Base-by-base conservation (phyloP, 2,329 filamentous ascomycete genomes). In the Clathrospora elynae region DNA sequence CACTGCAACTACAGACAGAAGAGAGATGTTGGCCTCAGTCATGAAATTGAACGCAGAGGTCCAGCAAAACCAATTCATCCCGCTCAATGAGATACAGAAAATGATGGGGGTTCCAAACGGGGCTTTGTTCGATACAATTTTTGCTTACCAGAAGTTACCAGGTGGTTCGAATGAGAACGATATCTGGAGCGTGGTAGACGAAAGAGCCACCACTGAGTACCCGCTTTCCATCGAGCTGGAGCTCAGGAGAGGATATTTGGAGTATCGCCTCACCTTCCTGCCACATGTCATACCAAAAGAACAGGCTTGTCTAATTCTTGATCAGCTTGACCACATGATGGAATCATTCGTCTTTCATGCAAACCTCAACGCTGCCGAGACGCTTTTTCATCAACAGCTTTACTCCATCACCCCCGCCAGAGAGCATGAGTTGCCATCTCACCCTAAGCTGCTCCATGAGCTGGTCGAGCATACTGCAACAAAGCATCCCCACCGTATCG, bases 211-310 rank as follows among this genome's bases (percentile, higher is more conserved):
- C 1, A 82, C 88, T 2, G 88, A 95, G 56, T 96, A 92, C 66
- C 76, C 86, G 0, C 72, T 95, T 1, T 96, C 92, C 0, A 73
- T 96, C 13, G 91, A 96, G 66, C 69, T 95, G 22, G 83, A 90
- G 45, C 83, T 85, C 0, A 66, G 61, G 0, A 54, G 71, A 0
- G 77, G 76, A 1, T 57, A 66, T 2, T 59, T 95, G 1, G 67
- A 74, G 9, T 73, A 93, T 6, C 81, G 83, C 6, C 66, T 95
- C 13, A 90, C 86, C 0, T 87, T 82, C 53, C 77, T 81, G 49
- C 74, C 77, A 10, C 77, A 85, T 46, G 52, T 88, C 2, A 64
- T 96, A 6, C 89, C 91, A 0, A 31, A 53, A 1, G 75, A 84
- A 38, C 90, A 96, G 59, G 87, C 87, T 0, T 51, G 64, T 4